Base-by-base conservation (phyloP, 1,284 basidiomycete species). In the Gymnopus androsaceus region DNA sequence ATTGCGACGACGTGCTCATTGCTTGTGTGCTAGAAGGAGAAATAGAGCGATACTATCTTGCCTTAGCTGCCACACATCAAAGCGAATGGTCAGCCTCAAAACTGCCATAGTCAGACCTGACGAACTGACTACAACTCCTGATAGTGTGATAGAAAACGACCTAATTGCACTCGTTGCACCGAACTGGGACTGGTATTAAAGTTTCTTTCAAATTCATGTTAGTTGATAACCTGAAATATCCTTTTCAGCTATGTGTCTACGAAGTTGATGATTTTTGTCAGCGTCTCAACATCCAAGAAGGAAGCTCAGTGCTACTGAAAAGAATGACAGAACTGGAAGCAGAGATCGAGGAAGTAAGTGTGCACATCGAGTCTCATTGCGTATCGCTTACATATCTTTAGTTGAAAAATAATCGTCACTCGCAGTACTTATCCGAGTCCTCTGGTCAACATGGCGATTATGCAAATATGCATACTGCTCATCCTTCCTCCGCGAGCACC, bases 271-370 rank as follows among this genome's bases (percentile, higher is more conserved):
- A 92, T 65, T 84, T 85, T 7, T 82, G 75, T 68, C 76, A 85
- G 73, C 71, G 77, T 74, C 63, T 65, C 14, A 72, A 76, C 51
- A 63, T 64, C 15, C 76, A 78, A 59, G 86, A 87, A 56, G 90
- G 92, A 66, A 79, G 79, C 37, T 78, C 82, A 38, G 78, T 85
- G 37, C 76, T 93, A 30, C 80, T 88, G 52, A 83, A 84, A 57
- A 83, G 90, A 38, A 85, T 93, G 28, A 89, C 90, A 7, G 90
- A 94, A 64, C 77, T 94, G 2, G 91, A 94, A 69, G 85, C 87
- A 53, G 88, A 92, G 30, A 88, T 93, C 56, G 83, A 90, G 37
- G 89, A 92, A 76, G 86, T 85, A 66, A 58, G 67, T 64, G 49
- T 19, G n/a, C n/a, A n/a, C n/a, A n/a, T n/a, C n/a, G n/a, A n/a